A percentile compares a stretch with the other conserved stretches of the same genome.
Conservation (phyloP, 169 alveolate species). For the Sarcocystis neurona region DNA sequence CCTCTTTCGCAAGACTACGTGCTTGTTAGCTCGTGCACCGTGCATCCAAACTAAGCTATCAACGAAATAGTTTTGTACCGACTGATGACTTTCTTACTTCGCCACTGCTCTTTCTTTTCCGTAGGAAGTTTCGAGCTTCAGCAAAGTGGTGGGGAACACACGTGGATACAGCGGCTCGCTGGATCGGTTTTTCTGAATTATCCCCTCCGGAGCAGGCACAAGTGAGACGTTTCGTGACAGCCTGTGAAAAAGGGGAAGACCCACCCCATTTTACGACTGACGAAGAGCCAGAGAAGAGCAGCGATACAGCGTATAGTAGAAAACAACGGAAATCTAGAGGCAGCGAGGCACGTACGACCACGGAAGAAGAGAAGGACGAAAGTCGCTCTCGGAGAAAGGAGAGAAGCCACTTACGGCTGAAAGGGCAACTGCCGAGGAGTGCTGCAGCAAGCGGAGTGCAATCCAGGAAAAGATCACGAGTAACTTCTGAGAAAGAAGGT, state of each 20-base stretch:
- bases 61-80: too few species aligned
- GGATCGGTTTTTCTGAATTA: not conserved
- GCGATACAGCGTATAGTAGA: not conserved
- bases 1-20: too few species aligned
- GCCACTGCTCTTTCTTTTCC: too few species aligned
- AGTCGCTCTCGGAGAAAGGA: not conserved
- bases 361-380: not conserved
- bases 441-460: not conserved
- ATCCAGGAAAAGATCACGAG: not conserved
- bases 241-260: not conserved
- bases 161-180: not conserved
- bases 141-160: slow-evolving; percentile 10
- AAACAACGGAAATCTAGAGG: not conserved
- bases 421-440: not conserved
- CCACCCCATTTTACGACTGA: slow-evolving; percentile 13
- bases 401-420: too few species aligned
- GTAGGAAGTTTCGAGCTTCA: slow-evolving; percentile 10
- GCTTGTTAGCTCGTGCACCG: too few species aligned
- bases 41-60: too few species aligned
- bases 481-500: too few species aligned
- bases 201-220: not conserved
- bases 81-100: too few species aligned
- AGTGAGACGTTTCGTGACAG: not conserved
- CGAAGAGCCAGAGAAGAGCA: not conserved
- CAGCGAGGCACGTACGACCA: not conserved